Base-by-base conservation (phyloP, 2,329 filamentous ascomycete genomes). In the Cercospora nicotianae region DNA sequence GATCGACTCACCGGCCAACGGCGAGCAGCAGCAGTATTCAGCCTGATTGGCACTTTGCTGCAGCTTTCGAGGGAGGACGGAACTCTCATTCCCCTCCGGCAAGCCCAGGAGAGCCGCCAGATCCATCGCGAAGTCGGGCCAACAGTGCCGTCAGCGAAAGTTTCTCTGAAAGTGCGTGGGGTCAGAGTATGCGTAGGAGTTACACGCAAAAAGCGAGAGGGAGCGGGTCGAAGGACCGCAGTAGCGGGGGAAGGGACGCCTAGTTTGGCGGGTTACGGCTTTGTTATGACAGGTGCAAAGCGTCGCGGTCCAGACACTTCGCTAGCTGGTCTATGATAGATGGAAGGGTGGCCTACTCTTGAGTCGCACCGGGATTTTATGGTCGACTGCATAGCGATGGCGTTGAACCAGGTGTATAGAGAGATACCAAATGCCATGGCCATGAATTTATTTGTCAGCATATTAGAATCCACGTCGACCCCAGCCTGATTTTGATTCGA, bases 101-200 rank as follows among this genome's bases (percentile, higher is more conserved):
- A 51, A 67, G 74, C 69, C 75, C 75, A 33, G 53, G 67, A 45
- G 65, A 59, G 53, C 20, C 28, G 80, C 79, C 68, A 12, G 45
- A 63, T 6, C 68, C 60, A 18, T 66, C 67, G 73, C 87, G 84
- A 76, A 87, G 87, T 73, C 82, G 90, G 53, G 86, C 89, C 26
- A 87, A 86, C 64, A 93, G 90, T 78, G 84, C 85, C 5, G 89
- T 94, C 66, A 92, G 88, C 75, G 89, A 90, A 60, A 91, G 95
- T 77, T 85, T 98, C 64, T 92, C 95, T 75, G 91, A 94, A 75
- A 95, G 92, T 18, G 90, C 91, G 16, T 98, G 94, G 94, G 92
- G 94, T 62, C 92, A 96, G 81, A 96, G 92, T 83, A 93, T 97
- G 72, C 86, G 93, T 71, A 87, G 93, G 70, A 96, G 93, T 81